Evolutionary conservation across 805 yeast species (phyloP), one percentile per base, ranked within the genome.

Genomic region (Naumovozyma castellii): DNA sequence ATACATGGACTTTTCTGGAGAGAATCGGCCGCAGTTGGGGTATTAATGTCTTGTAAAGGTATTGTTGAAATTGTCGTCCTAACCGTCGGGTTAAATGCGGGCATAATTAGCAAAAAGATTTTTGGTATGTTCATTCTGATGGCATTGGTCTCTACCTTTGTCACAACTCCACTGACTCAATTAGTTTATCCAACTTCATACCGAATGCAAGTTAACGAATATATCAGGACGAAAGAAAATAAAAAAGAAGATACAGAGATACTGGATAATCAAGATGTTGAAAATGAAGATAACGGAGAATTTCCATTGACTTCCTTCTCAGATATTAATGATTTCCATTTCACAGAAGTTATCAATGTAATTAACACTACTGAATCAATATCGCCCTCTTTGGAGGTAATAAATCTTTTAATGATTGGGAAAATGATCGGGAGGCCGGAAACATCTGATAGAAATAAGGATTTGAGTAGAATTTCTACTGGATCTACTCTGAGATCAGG

Each of bases 11-110:
- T 83, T 36, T 68, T 68, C 36, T 78, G 84, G 82, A 72, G 88
- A 56, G 92, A 84, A 56, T 73, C 86, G 2, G 56, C 78, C 28
- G 69, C 88, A 2, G 90, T 82, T 30, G 94, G 94, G 39, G 72
- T 81, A 18, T 66, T 84, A 49, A 84, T 84, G 92, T 81, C 90
- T 5, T 84, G 94, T 69, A 84, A 84, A 60, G 94, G 94, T 60
- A 81, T 83, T 46, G 92, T 83, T 18, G 94, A 83, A 60, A 79
- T 83, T 56, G 88, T 83, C 32, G 92, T 83, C 16, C 66, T 83
- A 47, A 77, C 75, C 32, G 76, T 80, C 18, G 94, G 94, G 36
- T 67, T 82, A 40, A 76, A 73, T 44, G 82, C 92, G 4, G 73
- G 74, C 0, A 84, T 84, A 39, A 75, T 84, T 37, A 66, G 76